These are phyloP conservation scores for Tricholoma terreum DNA, from an alignment of 768 basidiomycete species.

Conservation along the genomic window DNA sequence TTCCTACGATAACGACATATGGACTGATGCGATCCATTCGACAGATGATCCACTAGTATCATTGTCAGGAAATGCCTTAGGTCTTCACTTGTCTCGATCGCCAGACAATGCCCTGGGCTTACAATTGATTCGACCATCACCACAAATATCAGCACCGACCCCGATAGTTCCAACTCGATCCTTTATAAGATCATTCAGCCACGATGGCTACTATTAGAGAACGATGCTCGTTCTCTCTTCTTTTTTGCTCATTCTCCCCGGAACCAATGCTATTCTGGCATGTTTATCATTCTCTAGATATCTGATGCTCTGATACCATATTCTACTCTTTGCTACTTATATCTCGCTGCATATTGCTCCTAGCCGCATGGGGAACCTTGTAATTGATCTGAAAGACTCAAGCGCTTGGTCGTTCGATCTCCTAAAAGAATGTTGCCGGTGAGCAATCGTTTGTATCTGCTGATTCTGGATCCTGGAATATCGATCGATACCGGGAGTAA, in stretches of 20 bases:
- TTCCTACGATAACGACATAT: background rate
- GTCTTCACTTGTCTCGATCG: constrained; percentile 1
- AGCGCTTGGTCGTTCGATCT: too few relatives aligned
- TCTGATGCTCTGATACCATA: background rate
- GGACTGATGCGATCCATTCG: background rate
- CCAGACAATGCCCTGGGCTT: constrained; percentile 1
- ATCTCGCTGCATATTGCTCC: background rate
- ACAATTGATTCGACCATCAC: background rate
- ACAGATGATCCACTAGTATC: background rate
- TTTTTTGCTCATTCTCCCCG: background rate
- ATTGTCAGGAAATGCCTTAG: constrained; percentile 1
- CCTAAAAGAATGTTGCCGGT: too few relatives aligned
- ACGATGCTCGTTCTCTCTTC: background rate
- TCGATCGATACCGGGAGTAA: background rate
- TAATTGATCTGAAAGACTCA: too few relatives aligned
- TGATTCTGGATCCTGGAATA: background rate
- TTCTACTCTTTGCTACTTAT: too few relatives aligned
- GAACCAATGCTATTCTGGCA: background rate
- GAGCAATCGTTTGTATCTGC: background rate
- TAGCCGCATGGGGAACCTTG: background rate
- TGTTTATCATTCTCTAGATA: background rate
- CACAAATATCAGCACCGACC: constrained; percentile 3
- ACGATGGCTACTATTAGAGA: background rate
- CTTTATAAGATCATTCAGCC: constrained; percentile 4
- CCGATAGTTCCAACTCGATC: constrained; percentile 1